These are phyloP conservation scores for Cordyceps fumosorosea DNA, from an alignment of 2,329 filamentous ascomycete species.

Conservation along the genomic window DNA sequence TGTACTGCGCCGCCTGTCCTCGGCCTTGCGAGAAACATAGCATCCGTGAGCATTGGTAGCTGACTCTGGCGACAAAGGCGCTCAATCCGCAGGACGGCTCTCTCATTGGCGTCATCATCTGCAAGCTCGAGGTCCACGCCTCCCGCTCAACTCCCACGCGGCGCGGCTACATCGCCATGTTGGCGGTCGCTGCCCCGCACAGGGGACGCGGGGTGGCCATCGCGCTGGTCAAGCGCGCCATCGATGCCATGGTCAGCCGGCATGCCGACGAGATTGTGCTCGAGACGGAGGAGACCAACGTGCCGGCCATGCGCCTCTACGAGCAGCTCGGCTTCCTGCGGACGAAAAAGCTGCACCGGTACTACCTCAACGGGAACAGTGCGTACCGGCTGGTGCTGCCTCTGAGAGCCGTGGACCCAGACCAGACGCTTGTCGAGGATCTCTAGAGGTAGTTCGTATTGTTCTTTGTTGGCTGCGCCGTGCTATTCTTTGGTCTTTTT, in stretches of 20 bases:
- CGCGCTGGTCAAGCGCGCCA: constrained; percentile 78
- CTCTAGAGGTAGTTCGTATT: constrained; percentile 23
- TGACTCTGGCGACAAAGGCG: constrained; percentile 35
- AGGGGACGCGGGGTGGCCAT: constrained; percentile 85
- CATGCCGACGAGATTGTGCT: constrained; percentile 91
- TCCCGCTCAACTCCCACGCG: constrained; percentile 68
- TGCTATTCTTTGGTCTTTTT: too few relatives aligned
- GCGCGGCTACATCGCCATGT: constrained; percentile 96
- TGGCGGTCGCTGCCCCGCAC: constrained; percentile 77
- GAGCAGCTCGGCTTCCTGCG: constrained; percentile 86
- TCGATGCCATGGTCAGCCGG: constrained; percentile 80
- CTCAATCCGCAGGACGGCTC: constrained; percentile 52
- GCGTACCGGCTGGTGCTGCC: constrained; percentile 84
- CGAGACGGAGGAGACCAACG: constrained; percentile 92
- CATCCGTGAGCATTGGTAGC: neutral
- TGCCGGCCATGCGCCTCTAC: constrained; percentile 84
- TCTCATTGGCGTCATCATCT: constrained; percentile 86
- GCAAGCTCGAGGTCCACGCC: constrained; percentile 86
- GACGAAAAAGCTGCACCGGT: constrained; percentile 87
- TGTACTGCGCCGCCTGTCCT: constrained; percentile 8
- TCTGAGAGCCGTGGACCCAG: constrained; percentile 50
- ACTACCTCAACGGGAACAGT: constrained; percentile 94
- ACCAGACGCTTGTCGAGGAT: constrained; percentile 30
- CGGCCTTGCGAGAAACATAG: constrained; percentile 12
- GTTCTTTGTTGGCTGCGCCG: neutral